These are phyloP conservation scores for Boechera divaricarpa DNA, from an alignment of 345 rosid genomes.

Conservation along the genomic window DNA sequence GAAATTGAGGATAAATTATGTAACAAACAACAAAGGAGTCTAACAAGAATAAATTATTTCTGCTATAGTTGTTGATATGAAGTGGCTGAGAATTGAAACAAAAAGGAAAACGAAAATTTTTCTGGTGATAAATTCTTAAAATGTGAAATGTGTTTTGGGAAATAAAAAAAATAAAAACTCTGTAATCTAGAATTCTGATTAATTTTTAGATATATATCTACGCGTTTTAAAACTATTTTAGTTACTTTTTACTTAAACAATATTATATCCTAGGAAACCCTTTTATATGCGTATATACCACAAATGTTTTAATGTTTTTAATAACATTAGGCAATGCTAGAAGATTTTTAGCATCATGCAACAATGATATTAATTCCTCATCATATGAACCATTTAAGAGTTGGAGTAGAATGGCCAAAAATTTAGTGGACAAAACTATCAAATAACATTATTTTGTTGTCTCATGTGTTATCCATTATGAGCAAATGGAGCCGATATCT, in stretches of 20 bases:
- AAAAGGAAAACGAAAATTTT: background rate
- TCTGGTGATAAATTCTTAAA: slow-evolving; percentile 1
- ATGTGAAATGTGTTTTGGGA: background rate
- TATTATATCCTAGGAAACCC: background rate
- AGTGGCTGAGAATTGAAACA: slow-evolving; percentile 34
- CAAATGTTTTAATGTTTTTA: too few relatives aligned
- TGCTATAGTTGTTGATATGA: slow-evolving; percentile 38
- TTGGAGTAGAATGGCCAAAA: too few relatives aligned
- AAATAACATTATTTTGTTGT: too few relatives aligned
- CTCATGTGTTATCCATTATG: too few relatives aligned
- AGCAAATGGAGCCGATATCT: too few relatives aligned
- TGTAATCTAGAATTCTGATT: slow-evolving; percentile 1
- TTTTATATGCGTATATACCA: background rate
- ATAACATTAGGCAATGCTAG: too few relatives aligned
- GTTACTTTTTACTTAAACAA: background rate
- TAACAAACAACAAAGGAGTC: slow-evolving; percentile 8
- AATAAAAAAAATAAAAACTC: background rate
- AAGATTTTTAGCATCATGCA: too few relatives aligned
- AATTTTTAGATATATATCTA: background rate
- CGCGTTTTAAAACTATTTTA: slow-evolving; percentile 32
- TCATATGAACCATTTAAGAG: too few relatives aligned
- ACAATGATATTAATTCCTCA: too few relatives aligned
- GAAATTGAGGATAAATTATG: slow-evolving; percentile 15
- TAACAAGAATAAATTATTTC: slow-evolving; percentile 29
- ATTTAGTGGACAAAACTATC: too few relatives aligned